Evolutionary conservation across 495 filamentous ascomycete genomes (phyloP).

Genomic region (Apiosordaria backusii): DNA sequence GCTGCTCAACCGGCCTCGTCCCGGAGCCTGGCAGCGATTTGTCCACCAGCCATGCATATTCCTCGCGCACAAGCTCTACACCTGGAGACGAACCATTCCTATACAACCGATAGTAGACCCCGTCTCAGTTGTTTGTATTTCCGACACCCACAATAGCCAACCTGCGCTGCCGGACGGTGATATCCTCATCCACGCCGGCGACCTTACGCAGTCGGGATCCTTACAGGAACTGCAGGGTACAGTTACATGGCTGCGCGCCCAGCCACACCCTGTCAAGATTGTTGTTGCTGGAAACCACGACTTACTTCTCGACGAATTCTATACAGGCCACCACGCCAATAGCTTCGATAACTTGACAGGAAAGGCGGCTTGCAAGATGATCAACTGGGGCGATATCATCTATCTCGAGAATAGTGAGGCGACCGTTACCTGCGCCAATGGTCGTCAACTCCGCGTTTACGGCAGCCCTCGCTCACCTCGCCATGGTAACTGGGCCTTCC

Average conservation of each 20-base stretch:
- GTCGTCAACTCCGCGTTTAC: conserved; percentile 35
- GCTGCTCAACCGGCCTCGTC: conserved; percentile 15
- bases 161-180: conserved; percentile 68
- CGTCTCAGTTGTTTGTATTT: conserved; percentile 66
- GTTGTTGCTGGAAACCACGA: conserved; percentile 66
- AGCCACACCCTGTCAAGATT: conserved; percentile 67
- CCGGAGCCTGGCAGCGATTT: conserved; percentile 16
- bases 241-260: conserved; percentile 63
- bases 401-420: conserved; percentile 43
- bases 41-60: conserved; percentile 14
- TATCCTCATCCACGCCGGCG: conserved; percentile 85
- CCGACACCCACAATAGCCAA: conserved; percentile 76
- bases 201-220: conserved; percentile 76
- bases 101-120: not conserved
- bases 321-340: conserved; percentile 10
- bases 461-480: conserved; percentile 37
- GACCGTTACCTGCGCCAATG: conserved; percentile 33
- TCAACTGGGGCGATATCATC: conserved; percentile 44
- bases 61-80: conserved; percentile 19
- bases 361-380: no score
- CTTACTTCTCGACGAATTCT: conserved; percentile 21
- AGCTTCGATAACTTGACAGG: conserved; percentile 13
- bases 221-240: conserved; percentile 62
- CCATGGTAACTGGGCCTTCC: conserved; percentile 34
- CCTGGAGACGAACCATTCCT: conserved; percentile 6